Percentiles rank a stretch among this genome's conserved stretches.
phyloP scores from a whole-genome alignment of 2,329 filamentous ascomycete species.

The Cyclaneusma minus region DNA sequence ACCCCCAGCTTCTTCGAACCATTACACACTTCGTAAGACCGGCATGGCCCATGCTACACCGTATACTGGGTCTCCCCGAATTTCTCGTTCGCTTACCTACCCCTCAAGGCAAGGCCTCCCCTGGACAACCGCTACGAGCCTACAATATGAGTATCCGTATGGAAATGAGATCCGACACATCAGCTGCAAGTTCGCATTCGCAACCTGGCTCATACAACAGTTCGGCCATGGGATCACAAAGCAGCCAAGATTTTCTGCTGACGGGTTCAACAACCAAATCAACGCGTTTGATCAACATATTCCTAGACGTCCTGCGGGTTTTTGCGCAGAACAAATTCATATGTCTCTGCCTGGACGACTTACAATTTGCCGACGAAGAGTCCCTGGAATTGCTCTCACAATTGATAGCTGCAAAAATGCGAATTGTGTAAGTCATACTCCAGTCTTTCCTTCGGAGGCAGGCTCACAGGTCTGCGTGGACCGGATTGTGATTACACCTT shows the following conservation, averaged over 20 bases:
- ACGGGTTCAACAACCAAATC: conserved; percentile 42
- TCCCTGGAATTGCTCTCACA: conserved; percentile 70
- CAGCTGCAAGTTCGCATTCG: conserved; percentile 11
- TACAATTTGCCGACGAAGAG: conserved; percentile 83
- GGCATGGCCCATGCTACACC: conserved; percentile 48
- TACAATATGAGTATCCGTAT: conserved; percentile 16
- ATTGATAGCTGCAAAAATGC: conserved; percentile 63
- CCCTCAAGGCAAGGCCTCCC: conserved; percentile 5
- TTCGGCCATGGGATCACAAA: conserved; percentile 26
- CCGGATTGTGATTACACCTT: no score
- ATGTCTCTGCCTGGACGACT: conserved; percentile 75
- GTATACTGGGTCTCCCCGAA: conserved; percentile 47
- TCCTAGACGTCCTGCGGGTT: conserved; percentile 70
- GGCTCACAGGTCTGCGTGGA: no score
- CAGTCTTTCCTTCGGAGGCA: no score
- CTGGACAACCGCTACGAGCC: conserved; percentile 8
- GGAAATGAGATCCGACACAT: conserved; percentile 13
- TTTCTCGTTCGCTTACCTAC: conserved; percentile 40
- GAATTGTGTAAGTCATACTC: no score
- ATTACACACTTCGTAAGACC: conserved; percentile 47
- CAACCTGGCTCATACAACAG: conserved; percentile 13
- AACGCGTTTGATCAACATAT: conserved; percentile 72
- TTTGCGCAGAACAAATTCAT: conserved; percentile 76
- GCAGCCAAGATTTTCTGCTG: conserved; percentile 43
- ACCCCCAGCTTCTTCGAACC: conserved; percentile 45